Conservation (phyloP, 306 rosid genomes). For the Pyrus bretschneideri region DNA sequence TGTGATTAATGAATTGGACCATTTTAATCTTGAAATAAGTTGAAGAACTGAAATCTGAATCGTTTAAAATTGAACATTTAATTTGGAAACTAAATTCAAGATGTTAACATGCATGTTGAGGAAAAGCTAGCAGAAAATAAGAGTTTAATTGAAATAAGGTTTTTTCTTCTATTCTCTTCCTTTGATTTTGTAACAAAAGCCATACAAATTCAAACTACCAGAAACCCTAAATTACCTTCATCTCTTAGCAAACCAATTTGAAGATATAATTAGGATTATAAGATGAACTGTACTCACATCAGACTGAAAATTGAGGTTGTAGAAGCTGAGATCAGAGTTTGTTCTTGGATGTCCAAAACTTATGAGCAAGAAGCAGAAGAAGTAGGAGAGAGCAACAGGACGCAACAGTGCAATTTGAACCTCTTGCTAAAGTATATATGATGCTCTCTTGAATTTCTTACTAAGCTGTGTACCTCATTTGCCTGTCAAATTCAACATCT, state of each 20-base stretch:
- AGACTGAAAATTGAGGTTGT: constrained; percentile 3
- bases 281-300: neutral
- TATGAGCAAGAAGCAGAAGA: neutral
- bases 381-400: neutral
- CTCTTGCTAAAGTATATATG: neutral
- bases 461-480: neutral
- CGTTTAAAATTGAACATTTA: neutral
- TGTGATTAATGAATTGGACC: neutral
- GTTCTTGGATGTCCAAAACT: neutral
- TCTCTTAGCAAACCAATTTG: neutral
- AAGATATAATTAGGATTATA: neutral
- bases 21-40: neutral
- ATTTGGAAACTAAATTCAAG: neutral
- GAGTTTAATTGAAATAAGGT: neutral
- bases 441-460: neutral
- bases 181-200: neutral
- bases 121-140: neutral
- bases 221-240: constrained; percentile 8
- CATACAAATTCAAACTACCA: neutral
- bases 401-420: neutral
- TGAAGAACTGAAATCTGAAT: neutral
- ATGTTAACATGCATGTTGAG: neutral
- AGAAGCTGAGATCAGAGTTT: neutral
- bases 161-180: no score
- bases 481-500: neutral